These are phyloP conservation scores for Paramarasmius palmivorus DNA, from an alignment of 1,284 basidiomycete genomes.

Conservation along the genomic window DNA sequence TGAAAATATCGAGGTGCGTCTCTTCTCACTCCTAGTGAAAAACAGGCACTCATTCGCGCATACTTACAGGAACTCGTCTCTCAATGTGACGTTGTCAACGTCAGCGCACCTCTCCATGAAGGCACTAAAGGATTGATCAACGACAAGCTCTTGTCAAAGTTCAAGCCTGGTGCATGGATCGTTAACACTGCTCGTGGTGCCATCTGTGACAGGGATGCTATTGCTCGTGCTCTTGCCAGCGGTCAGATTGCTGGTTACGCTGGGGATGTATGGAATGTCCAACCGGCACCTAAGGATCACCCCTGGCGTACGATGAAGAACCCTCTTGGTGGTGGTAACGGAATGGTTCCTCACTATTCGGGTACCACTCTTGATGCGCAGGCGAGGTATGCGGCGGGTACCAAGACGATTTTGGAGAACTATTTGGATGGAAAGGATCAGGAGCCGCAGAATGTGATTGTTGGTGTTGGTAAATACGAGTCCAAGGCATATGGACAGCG, in stretches of 20 bases:
- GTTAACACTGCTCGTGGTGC: constrained; percentile 95
- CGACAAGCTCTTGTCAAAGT: too few species aligned
- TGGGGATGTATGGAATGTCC: constrained; percentile 72
- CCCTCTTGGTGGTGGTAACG: constrained; percentile 77
- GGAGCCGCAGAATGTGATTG: constrained; percentile 45
- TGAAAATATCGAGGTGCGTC: too few species aligned
- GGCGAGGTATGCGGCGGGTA: constrained; percentile 82
- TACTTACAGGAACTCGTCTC: constrained; percentile 63
- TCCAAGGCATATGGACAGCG: constrained; percentile 53
- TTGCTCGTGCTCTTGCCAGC: constrained; percentile 75
- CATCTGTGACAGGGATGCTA: constrained; percentile 83
- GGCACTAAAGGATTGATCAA: too few species aligned
- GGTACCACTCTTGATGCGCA: constrained; percentile 94
- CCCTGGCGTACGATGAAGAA: constrained; percentile 66
- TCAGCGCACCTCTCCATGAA: too few species aligned
- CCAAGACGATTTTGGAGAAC: constrained; percentile 79
- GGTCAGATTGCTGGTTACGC: constrained; percentile 71
- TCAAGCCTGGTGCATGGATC: constrained; percentile 69
- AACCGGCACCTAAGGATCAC: constrained; percentile 63
- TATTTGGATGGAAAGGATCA: constrained; percentile 72
- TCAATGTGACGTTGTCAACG: constrained; percentile 78
- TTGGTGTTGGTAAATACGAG: constrained; percentile 48
- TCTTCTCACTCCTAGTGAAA: too few species aligned
- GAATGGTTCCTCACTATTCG: constrained; percentile 83
- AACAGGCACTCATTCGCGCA: too few species aligned